phyloP scores from a whole-genome alignment of 2,329 filamentous ascomycete genomes.

The Fusarium pseudograminearum region DNA sequence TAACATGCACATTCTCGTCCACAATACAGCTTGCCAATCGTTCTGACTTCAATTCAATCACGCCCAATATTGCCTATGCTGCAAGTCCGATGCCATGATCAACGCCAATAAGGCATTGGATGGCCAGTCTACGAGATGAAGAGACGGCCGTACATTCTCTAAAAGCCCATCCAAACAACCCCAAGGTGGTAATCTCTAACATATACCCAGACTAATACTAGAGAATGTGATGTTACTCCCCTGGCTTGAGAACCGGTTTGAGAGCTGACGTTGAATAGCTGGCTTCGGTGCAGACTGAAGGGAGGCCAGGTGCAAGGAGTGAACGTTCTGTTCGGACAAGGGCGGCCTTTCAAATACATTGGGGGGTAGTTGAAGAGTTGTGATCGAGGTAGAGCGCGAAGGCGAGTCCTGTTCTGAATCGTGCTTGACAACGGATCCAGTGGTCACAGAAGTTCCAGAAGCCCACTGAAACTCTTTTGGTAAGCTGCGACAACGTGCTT shows the following conservation, averaged over 20 bases:
- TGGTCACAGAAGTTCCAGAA: conserved; percentile 12
- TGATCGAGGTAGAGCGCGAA: conserved; percentile 15
- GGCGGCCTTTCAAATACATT: conserved; percentile 1
- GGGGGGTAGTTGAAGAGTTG: conserved; percentile 5
- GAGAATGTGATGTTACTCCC: background rate
- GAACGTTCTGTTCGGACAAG: background rate
- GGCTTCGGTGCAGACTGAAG: background rate
- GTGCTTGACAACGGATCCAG: background rate
- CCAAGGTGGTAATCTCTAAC: background rate
- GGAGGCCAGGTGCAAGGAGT: background rate
- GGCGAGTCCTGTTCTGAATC: background rate
- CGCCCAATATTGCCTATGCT: background rate
- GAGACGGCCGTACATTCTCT: background rate
- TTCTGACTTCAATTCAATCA: background rate
- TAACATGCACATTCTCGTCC: background rate
- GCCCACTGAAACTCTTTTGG: conserved; percentile 20
- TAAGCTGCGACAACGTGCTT: background rate
- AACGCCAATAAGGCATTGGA: background rate
- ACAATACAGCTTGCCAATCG: background rate
- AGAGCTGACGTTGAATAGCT: background rate
- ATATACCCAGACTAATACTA: background rate
- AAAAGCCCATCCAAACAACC: background rate
- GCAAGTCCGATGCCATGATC: background rate
- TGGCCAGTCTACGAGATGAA: background rate
- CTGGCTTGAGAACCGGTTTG: conserved; percentile 2